Evolutionary conservation across 2,329 filamentous ascomycete genomes (phyloP).

Genomic region (Fusarium pseudonygamai): DNA sequence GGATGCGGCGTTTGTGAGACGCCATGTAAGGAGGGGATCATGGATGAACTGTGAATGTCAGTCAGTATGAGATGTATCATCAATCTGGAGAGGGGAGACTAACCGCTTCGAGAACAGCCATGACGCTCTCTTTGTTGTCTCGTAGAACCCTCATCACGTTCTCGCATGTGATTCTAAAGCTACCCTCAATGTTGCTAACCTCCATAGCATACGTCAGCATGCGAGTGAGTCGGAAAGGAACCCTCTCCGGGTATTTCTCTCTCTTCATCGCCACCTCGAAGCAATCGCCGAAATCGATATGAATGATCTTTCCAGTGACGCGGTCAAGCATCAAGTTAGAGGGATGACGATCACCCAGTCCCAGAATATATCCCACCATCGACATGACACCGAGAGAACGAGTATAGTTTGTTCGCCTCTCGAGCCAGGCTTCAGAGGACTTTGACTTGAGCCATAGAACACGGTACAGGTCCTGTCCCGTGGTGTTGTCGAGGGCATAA

Average conservation of each 20-base stretch:
- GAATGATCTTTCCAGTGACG: slow-evolving; percentile 94
- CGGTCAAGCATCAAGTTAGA: slow-evolving; percentile 98
- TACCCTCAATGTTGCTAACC: slow-evolving; percentile 99
- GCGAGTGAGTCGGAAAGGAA: slow-evolving; percentile 95
- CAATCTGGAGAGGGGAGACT: slow-evolving; percentile 54
- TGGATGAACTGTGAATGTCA: slow-evolving; percentile 82
- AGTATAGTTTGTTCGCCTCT: slow-evolving; percentile 98
- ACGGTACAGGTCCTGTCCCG: slow-evolving; percentile 96
- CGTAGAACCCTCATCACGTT: slow-evolving; percentile 97
- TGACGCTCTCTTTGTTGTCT: slow-evolving; percentile 97
- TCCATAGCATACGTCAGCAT: slow-evolving; percentile 99
- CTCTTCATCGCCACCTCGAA: slow-evolving; percentile 99
- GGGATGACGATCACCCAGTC: slow-evolving; percentile 94
- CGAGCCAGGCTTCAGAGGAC: slow-evolving; percentile 97
- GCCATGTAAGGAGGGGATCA: slow-evolving; percentile 98
- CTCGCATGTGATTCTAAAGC: slow-evolving; percentile 97
- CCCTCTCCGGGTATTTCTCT: slow-evolving; percentile 97
- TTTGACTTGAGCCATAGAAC: slow-evolving; percentile 99
- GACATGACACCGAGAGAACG: slow-evolving; percentile 98
- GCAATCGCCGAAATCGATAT: slow-evolving; percentile 99
- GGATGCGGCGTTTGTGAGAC: slow-evolving; percentile 74
- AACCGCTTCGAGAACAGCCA: slow-evolving; percentile 97
- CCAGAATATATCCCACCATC: slow-evolving; percentile 99
- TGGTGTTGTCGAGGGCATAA: slow-evolving; percentile 98
- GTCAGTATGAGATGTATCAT: neutral